phyloP scores from a whole-genome alignment of 441 rosid species.

The Omphalea diandra region DNA sequence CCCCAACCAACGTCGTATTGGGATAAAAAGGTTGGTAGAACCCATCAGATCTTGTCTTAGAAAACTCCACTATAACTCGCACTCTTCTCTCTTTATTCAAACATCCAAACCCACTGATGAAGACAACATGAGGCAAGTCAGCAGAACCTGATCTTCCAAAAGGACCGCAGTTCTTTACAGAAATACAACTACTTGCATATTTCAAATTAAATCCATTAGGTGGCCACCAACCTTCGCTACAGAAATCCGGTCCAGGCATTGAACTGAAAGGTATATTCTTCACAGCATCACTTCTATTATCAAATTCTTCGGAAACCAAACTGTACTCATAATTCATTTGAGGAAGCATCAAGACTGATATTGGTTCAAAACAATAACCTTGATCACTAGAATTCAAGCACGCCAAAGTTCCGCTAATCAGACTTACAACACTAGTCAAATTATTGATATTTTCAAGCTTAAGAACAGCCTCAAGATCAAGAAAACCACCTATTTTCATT shows the following conservation, averaged over 20 bases:
- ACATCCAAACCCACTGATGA: constrained; percentile 21
- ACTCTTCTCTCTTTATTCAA: constrained; percentile 21
- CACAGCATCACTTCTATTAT: constrained; percentile 3
- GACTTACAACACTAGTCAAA: constrained; percentile 24
- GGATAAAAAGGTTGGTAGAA: constrained; percentile 26
- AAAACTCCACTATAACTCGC: constrained; percentile 30
- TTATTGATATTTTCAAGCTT: constrained; percentile 32
- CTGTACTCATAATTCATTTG: constrained; percentile 23
- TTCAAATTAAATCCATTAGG: constrained; percentile 20
- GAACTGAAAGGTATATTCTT: constrained; percentile 19
- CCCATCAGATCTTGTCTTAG: not conserved
- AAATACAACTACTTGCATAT: constrained; percentile 26
- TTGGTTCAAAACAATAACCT: constrained; percentile 24
- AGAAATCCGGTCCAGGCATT: constrained; percentile 20
- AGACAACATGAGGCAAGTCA: constrained; percentile 27
- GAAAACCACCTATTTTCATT: constrained; percentile 6
- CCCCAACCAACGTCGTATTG: constrained; percentile 32
- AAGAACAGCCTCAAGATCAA: constrained; percentile 27
- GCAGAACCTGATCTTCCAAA: constrained; percentile 17
- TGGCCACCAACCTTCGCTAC: constrained; percentile 17
- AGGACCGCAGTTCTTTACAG: constrained; percentile 31
- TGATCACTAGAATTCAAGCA: constrained; percentile 25
- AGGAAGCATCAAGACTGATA: constrained; percentile 40
- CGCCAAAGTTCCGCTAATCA: constrained; percentile 40
- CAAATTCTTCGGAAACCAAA: constrained; percentile 16